Percentiles rank a stretch among this genome's conserved stretches.
phyloP scores from a whole-genome alignment of 2,329 filamentous ascomycete genomes.

The Calonectria fujianensis region DNA sequence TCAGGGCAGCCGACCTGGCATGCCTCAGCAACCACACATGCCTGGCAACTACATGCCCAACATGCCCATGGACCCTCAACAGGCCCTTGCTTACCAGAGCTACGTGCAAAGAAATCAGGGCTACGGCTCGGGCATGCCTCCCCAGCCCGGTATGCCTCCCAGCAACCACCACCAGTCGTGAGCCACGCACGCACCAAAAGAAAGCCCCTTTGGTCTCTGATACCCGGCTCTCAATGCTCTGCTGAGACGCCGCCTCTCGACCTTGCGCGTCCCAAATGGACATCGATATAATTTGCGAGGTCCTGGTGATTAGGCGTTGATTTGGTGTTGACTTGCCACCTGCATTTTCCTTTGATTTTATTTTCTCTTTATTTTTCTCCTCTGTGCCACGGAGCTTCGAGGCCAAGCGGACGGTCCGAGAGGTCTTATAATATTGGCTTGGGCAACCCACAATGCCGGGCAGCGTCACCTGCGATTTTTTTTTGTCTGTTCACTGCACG shows the following conservation, averaged over 20 bases:
- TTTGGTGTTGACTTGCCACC: constrained; percentile 60
- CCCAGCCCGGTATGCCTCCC: constrained; percentile 85
- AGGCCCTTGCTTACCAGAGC: constrained; percentile 88
- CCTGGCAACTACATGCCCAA: constrained; percentile 77
- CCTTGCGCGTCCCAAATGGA: constrained; percentile 53
- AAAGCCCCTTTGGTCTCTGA: constrained; percentile 64
- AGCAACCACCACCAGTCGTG: constrained; percentile 88
- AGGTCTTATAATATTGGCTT: constrained; percentile 49
- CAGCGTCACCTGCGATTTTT: constrained; percentile 27
- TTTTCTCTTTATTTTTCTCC: constrained; percentile 46
- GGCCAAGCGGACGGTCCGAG: constrained; percentile 40
- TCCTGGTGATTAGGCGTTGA: constrained; percentile 67
- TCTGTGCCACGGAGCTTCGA: constrained; percentile 41
- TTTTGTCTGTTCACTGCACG: constrained; percentile 23
- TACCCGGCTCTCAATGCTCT: constrained; percentile 77
- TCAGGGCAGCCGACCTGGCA: constrained; percentile 74
- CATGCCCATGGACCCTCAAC: constrained; percentile 83
- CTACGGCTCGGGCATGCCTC: constrained; percentile 86
- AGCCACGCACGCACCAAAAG: constrained; percentile 53
- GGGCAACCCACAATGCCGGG: constrained; percentile 24
- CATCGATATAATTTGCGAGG: constrained; percentile 63
- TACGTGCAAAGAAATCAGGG: constrained; percentile 84
- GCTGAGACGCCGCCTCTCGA: constrained; percentile 59
- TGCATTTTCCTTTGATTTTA: constrained; percentile 54
- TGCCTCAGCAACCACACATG: constrained; percentile 79